These are phyloP conservation scores for Trichophyton benhamiae DNA, from an alignment of 2,329 filamentous ascomycete genomes.

Conservation along the genomic window DNA sequence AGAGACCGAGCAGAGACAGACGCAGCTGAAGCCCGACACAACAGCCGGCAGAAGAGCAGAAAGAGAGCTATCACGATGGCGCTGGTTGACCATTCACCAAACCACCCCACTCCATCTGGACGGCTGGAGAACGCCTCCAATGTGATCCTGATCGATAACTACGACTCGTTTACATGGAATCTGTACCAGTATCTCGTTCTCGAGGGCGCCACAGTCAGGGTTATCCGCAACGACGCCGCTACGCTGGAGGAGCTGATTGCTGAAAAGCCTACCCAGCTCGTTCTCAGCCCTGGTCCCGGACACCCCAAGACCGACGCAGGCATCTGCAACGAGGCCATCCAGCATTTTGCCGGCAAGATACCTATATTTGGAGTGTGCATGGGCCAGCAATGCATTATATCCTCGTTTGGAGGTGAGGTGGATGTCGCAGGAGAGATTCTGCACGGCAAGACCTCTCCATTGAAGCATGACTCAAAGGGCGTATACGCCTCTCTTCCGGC, in stretches of 20 bases:
- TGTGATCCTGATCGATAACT: slow-evolving; percentile 93
- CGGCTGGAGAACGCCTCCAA: slow-evolving; percentile 72
- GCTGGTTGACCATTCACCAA: slow-evolving; percentile 68
- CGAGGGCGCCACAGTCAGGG: slow-evolving; percentile 83
- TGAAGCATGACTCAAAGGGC: slow-evolving; percentile 83
- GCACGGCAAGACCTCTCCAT: slow-evolving; percentile 88
- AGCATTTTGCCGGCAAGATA: slow-evolving; percentile 85
- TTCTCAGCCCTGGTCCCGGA: slow-evolving; percentile 88
- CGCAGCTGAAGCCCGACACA: background rate
- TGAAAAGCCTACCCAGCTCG: slow-evolving; percentile 80
- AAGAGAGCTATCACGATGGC: background rate
- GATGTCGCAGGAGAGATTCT: slow-evolving; percentile 90
- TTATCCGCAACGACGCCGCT: slow-evolving; percentile 86
- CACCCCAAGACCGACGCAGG: slow-evolving; percentile 87
- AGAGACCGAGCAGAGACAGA: background rate
- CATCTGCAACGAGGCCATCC: slow-evolving; percentile 81
- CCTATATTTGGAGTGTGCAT: slow-evolving; percentile 97
- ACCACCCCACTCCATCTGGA: slow-evolving; percentile 59
- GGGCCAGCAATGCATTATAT: slow-evolving; percentile 97
- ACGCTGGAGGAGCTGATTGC: slow-evolving; percentile 70
- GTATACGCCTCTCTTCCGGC: slow-evolving; percentile 74
- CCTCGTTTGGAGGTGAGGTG: slow-evolving; percentile 82
- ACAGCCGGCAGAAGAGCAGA: background rate
- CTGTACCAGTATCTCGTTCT: slow-evolving; percentile 96
- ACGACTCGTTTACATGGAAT: slow-evolving; percentile 99